phyloP scores from a whole-genome alignment of 169 alveolate genomes.

The Miamiensis avidus region DNA sequence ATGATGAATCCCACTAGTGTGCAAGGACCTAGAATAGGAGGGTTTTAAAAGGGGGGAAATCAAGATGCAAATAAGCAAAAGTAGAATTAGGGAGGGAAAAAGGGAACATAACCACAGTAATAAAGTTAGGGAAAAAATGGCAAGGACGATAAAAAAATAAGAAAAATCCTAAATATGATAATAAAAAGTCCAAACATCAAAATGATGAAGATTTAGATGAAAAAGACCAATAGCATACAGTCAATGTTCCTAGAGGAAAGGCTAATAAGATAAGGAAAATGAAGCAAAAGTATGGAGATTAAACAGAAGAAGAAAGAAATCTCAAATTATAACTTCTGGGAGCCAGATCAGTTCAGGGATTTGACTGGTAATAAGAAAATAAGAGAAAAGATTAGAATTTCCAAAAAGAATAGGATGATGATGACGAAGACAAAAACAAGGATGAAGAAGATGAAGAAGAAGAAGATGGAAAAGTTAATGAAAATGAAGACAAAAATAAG shows the following conservation, averaged over 20 bases:
- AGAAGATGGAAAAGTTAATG: conserved; percentile 5
- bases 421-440: conserved; percentile 19
- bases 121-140: background rate
- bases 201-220: conserved; percentile 28
- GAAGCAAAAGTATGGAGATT: conserved; percentile 81
- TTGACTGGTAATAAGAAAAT: conserved; percentile 25
- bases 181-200: conserved; percentile 32
- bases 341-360: conserved; percentile 68
- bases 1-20: conserved; percentile 30
- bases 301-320: conserved; percentile 85
- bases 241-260: conserved; percentile 70
- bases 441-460: conserved; percentile 29
- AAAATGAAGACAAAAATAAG: conserved; percentile 12
- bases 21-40: conserved; percentile 18
- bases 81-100: conserved; percentile 7
- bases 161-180: conserved; percentile 9
- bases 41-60: conserved; percentile 19
- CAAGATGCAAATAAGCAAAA: background rate
- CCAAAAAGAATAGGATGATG: conserved; percentile 32
- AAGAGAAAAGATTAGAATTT: conserved; percentile 14
- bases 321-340: conserved; percentile 76
- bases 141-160: conserved; percentile 19
- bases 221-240: conserved; percentile 22
- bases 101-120: conserved; percentile 3
- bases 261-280: conserved; percentile 69